Evolutionary conservation across 164 flowering plant genomes (phyloP).

Genomic region (Vitis amurensis): DNA sequence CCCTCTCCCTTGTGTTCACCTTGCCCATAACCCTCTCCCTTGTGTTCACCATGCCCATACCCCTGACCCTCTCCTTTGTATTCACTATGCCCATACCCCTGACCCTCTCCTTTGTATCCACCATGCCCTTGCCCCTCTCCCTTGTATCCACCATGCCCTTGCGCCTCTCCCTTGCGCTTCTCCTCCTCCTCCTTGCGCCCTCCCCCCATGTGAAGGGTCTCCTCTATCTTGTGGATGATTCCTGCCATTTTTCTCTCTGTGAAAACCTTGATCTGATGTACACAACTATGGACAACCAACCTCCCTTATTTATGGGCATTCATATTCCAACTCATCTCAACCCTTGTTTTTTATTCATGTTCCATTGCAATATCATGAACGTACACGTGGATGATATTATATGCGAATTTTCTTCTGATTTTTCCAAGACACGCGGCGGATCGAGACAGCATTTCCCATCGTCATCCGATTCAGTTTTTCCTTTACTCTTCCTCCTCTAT

Average conservation of each 20-base stretch:
- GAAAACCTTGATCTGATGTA: not conserved
- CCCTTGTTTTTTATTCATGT: too few relatives aligned
- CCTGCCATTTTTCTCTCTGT: conserved; percentile 43
- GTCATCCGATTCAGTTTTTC: too few relatives aligned
- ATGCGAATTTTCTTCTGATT: too few relatives aligned
- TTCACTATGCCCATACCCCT: conserved; percentile 11
- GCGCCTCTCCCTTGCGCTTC: conserved; percentile 13
- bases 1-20: conserved; percentile 11
- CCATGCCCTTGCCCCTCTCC: conserved; percentile 14
- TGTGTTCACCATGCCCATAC: conserved; percentile 12
- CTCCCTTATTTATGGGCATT: too few relatives aligned
- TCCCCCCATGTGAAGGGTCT: conserved; percentile 62
- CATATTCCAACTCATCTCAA: too few relatives aligned
- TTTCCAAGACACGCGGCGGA: too few relatives aligned
- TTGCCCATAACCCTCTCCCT: conserved; percentile 7
- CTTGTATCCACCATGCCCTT: conserved; percentile 14
- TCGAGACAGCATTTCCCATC: too few relatives aligned
- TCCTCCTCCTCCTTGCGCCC: conserved; percentile 34
- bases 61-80: conserved; percentile 12
- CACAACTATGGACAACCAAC: too few relatives aligned
- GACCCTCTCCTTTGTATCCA: conserved; percentile 9
- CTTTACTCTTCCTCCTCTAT: too few relatives aligned
- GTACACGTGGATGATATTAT: too few relatives aligned
- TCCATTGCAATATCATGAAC: too few relatives aligned
- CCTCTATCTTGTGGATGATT: conserved; percentile 58